Base-by-base conservation (phyloP, 164 flowering plant species). In the Stephania cephalantha region DNA sequence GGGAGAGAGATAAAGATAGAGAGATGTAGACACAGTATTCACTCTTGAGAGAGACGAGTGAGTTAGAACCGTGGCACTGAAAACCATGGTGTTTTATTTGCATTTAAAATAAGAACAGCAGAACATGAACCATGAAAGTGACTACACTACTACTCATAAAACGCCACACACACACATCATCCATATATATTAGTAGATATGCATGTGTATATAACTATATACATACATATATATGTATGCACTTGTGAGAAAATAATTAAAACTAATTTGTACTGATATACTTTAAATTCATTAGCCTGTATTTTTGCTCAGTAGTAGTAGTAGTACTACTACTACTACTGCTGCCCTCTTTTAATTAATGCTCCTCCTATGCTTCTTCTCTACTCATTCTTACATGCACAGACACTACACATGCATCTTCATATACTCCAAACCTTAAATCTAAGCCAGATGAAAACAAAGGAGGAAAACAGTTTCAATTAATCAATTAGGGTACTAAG, bases 41-140 rank as follows among this genome's bases (percentile, higher is more conserved):
- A 73, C 68, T 42, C 52, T 31, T 81, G 90, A 83, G 85, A 82
- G 85, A 48, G 88, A 85, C 88, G 79, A 81, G 74, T 71, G 84
- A 77, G 79, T 74, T 81, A 71, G 85, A 83, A 79, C 86, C 74
- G 53, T 84, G 90, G 93, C 90, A 89, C 91, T 89, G 93, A 89
- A 89, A 89, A 89, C 81, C 88, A 89, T 89, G 90, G 77, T 68
- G 73, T 72, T 77, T 48, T 69, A 81, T 44, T 66, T 10, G 78
- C 73, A 80, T 82, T 81, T 64, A 79, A 80, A 79, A 74, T 72
- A 45, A 77, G 76, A 74, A 76, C 63, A 68, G 80, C 79, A 71
- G 71, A 75, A 68, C 77, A 69, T 12, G 68, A 76, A 77, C 74
- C 70, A 68, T 45, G 75, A 69, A 78, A 81, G 71, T 82, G 81